phyloP scores from a whole-genome alignment of 495 filamentous ascomycete species.

The Viridothelium virens region DNA sequence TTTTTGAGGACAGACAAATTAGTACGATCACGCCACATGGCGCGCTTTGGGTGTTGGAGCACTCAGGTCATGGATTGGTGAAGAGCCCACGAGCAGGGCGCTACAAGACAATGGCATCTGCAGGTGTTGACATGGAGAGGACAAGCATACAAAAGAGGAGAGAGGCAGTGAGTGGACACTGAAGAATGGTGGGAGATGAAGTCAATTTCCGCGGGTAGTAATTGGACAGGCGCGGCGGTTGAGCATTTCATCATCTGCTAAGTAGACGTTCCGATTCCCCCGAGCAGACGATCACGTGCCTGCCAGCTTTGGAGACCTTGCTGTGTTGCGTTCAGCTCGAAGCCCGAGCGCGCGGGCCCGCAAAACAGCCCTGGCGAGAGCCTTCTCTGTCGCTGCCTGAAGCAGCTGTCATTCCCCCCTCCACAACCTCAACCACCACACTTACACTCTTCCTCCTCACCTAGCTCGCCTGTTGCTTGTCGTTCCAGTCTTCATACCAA shows the following conservation, averaged over 20 bases:
- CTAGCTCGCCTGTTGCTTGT: not conserved
- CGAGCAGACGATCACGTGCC: not conserved
- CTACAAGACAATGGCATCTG: not conserved
- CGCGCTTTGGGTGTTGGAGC: constrained; percentile 28
- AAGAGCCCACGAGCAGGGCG: not conserved
- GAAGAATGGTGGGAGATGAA: not conserved
- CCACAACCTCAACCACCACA: constrained; percentile 12
- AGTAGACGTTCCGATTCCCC: not conserved
- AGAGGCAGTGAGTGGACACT: not conserved
- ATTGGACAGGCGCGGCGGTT: not conserved
- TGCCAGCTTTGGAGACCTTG: not conserved
- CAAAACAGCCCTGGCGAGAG: not conserved
- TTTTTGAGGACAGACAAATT: constrained; percentile 63
- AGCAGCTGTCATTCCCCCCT: constrained; percentile 12
- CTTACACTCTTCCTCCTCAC: not conserved
- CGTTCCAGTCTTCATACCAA: not conserved
- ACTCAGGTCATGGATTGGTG: constrained; percentile 7
- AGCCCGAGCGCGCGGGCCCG: not conserved
- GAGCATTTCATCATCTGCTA: not conserved
- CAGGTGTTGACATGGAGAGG: not conserved
- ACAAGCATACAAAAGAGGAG: not conserved
- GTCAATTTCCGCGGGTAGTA: not conserved
- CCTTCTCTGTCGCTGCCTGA: constrained; percentile 9
- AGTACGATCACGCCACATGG: constrained; percentile 96
- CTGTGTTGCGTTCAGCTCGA: not conserved